Evolutionary conservation across 495 filamentous ascomycete species (phyloP).

Genomic region (Daldinia loculata): DNA sequence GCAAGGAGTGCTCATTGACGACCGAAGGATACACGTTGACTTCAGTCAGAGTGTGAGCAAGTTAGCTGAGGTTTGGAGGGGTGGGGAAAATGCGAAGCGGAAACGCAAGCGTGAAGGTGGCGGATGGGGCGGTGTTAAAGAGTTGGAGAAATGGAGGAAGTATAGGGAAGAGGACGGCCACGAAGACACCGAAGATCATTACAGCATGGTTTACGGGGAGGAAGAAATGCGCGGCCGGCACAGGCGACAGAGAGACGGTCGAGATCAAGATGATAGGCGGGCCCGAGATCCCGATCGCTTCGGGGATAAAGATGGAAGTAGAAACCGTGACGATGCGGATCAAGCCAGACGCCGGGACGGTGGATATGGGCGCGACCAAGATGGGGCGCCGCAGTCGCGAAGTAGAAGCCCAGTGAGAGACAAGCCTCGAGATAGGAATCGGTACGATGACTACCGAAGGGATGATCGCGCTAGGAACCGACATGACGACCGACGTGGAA

Average conservation of each 20-base stretch:
- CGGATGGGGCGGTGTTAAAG: slow-evolving; percentile 88
- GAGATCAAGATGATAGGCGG: slow-evolving; percentile 26
- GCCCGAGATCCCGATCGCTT: slow-evolving; percentile 26
- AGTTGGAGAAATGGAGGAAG: slow-evolving; percentile 88
- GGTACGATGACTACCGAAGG: slow-evolving; percentile 23
- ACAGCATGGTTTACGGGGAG: slow-evolving; percentile 86
- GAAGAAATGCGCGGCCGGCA: slow-evolving; percentile 65
- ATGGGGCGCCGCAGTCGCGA: slow-evolving; percentile 39
- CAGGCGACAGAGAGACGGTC: slow-evolving; percentile 42
- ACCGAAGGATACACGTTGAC: slow-evolving; percentile 97
- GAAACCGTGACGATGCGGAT: slow-evolving; percentile 29
- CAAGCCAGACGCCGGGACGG: slow-evolving; percentile 19
- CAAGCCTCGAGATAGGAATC: slow-evolving; percentile 21
- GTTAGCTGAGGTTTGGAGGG: slow-evolving; percentile 89
- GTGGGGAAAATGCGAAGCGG: slow-evolving; percentile 84
- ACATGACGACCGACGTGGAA: slow-evolving; percentile 33
- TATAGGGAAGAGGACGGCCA: slow-evolving; percentile 76
- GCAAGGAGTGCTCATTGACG: slow-evolving; percentile 95
- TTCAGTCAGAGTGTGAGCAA: slow-evolving; percentile 97
- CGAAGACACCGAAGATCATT: slow-evolving; percentile 59
- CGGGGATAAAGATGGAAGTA: slow-evolving; percentile 7
- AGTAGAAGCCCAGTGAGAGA: slow-evolving; percentile 54
- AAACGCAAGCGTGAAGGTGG: slow-evolving; percentile 79
- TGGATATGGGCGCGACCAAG: slow-evolving; percentile 12
- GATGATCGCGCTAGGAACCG: slow-evolving; percentile 24